A percentile compares a stretch with the other conserved stretches of the same genome.
Conservation (phyloP, 331 rosid species). For the Dryas integrifolia region DNA sequence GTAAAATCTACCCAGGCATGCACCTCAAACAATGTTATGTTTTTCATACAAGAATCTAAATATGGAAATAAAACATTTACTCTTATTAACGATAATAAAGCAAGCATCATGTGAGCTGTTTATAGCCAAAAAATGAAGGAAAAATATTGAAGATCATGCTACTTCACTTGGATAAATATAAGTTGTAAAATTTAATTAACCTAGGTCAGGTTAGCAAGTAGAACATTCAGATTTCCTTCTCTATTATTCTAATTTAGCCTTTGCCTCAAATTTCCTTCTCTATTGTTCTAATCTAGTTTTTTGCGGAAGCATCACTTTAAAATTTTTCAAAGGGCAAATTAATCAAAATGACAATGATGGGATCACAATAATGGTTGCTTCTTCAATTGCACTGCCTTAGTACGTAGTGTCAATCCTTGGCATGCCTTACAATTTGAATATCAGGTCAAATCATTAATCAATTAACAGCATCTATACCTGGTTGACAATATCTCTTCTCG, state of each 20-base stretch:
- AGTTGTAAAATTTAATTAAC: not conserved
- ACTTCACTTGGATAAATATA: not conserved
- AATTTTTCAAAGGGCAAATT: not conserved
- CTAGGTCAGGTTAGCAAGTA: not conserved
- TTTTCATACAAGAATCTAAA: not conserved
- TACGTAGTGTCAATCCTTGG: not conserved
- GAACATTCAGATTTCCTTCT: not conserved
- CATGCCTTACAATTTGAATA: conserved; percentile 1
- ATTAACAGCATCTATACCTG: conserved; percentile 47
- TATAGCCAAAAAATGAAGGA: not conserved
- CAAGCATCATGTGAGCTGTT: not conserved
- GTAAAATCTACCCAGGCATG: not conserved
- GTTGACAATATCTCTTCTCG: conserved; percentile 90
- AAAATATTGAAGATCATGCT: not conserved
- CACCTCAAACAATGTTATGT: not conserved
- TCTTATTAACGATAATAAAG: not conserved
- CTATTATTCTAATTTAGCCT: not conserved
- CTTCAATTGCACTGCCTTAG: not conserved
- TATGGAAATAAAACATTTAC: not conserved
- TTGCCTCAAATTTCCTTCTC: not conserved
- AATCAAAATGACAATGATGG: not conserved
- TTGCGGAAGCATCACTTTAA: not conserved
- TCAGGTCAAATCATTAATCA: conserved; percentile 21
- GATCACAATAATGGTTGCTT: not conserved
- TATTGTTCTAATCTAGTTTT: not conserved